These are phyloP conservation scores for Colletotrichum horii DNA, from an alignment of 2,329 filamentous ascomycete genomes.

Conservation along the genomic window DNA sequence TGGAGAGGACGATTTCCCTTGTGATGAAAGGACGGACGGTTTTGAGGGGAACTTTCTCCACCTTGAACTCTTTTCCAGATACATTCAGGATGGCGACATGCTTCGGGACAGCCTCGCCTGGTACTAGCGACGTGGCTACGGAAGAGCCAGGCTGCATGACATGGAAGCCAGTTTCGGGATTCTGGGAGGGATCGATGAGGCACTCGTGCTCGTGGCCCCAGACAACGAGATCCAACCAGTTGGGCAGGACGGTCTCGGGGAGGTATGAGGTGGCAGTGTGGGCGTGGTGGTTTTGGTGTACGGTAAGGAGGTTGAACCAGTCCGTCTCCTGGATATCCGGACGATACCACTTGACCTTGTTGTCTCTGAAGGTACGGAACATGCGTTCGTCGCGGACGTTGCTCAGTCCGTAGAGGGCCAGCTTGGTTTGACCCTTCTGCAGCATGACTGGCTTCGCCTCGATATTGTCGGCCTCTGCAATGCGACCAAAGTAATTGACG, in stretches of 20 bases:
- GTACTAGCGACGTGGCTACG: conserved; percentile 88
- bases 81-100: conserved; percentile 87
- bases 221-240: conserved; percentile 88
- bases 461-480: conserved; percentile 92
- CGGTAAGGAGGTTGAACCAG: conserved; percentile 95
- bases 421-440: conserved; percentile 91
- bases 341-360: conserved; percentile 91
- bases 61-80: conserved; percentile 80
- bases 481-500: conserved; percentile 94
- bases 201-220: conserved; percentile 99
- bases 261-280: conserved; percentile 93
- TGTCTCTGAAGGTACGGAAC: conserved; percentile 90
- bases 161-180: conserved; percentile 87
- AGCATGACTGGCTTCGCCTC: conserved; percentile 88
- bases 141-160: conserved; percentile 99
- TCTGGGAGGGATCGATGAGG: conserved; percentile 81
- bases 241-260: conserved; percentile 89
- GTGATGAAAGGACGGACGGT: conserved; percentile 91
- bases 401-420: conserved; percentile 92
- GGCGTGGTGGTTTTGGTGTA: conserved; percentile 95
- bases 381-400: conserved; percentile 96
- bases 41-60: conserved; percentile 83
- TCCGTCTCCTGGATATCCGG: conserved; percentile 81
- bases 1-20: conserved; percentile 77
- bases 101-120: conserved; percentile 89